Base-by-base conservation (phyloP, 176 grass and related monocot genomes). In the Oryza rufipogon region DNA sequence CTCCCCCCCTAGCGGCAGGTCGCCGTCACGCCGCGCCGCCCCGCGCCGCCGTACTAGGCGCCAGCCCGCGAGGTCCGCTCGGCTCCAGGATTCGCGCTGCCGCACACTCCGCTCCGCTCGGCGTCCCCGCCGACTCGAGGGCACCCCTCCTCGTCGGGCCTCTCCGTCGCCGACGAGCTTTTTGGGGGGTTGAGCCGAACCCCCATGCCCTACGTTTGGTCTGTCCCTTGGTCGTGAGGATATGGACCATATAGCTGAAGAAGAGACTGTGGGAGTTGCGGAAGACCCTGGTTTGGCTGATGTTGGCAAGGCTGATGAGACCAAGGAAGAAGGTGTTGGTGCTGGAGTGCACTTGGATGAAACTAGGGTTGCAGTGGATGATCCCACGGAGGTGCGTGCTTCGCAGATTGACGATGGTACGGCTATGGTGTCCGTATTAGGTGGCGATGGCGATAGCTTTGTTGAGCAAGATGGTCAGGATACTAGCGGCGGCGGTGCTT, bases 381-480 rank as follows among this genome's bases (percentile, higher is more conserved):
- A 38, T 71, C 83, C 54, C 11, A n/a, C 16, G 0, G 83, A 70
- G 48, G 65, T 19, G 16, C 63, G 12, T 76, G 72, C 46, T 42
- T n/a, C 34, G 26, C 47, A 13, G 19, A 20, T 58, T 58, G 64
- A 13, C 6, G 49, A 45, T 84, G 66, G 23, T 23, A 26, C n/a
- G n/a, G 10, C 9, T 60, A 60, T 22, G 17, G 19, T 22, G 19
- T n/a, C 58, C 6, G 58, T 63, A 63, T 2, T 7, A 63, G 58
- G 20, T 10, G 56, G 47, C 69, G 51, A 7, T 10, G 71, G 56
- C 33, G 42, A 66, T 81, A 64, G 14, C 48, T 34, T 22, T 9
- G 83, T 66, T 78, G 42, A 56, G 10, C 80, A 66, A 68, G 68
- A 51, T 76, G 77, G 76, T 65, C 77, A 80, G 78, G 81, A 71